A percentile compares a stretch with the other conserved stretches of the same genome.
These are phyloP conservation scores for Knufia fluminis DNA, from an alignment of 2,329 filamentous ascomycete species.

Conservation along the genomic window DNA sequence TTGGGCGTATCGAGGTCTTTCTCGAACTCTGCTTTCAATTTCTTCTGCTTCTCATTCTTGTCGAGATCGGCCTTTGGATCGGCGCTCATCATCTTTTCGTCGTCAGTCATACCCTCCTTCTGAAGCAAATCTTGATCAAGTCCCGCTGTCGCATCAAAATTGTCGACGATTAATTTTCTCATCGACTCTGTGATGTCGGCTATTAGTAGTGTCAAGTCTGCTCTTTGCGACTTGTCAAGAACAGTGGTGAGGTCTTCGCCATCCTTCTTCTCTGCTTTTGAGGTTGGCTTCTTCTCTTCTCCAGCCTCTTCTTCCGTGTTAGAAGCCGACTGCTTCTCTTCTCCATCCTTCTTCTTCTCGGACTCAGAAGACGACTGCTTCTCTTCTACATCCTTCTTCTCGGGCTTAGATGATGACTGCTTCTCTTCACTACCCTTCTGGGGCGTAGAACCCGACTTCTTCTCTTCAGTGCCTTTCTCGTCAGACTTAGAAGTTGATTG, in stretches of 20 bases:
- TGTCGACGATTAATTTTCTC: constrained; percentile 30
- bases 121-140: constrained; percentile 19
- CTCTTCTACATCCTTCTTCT: too few relatives aligned
- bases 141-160: constrained; percentile 28
- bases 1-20: constrained; percentile 23
- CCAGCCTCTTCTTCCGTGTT: constrained; percentile 4
- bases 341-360: neutral
- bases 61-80: constrained; percentile 24
- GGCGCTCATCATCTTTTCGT: constrained; percentile 22
- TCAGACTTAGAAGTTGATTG: too few relatives aligned
- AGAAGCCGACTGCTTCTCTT: too few relatives aligned
- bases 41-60: constrained; percentile 23
- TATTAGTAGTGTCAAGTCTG: constrained; percentile 34
- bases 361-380: too few relatives aligned
- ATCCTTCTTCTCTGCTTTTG: constrained; percentile 15
- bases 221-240: constrained; percentile 33
- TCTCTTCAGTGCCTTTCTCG: too few relatives aligned
- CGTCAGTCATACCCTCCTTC: constrained; percentile 20
- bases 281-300: constrained; percentile 7
- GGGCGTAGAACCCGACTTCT: too few relatives aligned
- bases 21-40: constrained; percentile 30
- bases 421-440: too few relatives aligned
- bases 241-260: constrained; percentile 34
- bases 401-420: too few relatives aligned
- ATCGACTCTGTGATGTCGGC: constrained; percentile 33